Evolutionary conservation across 2,329 filamentous ascomycete genomes (phyloP).

Genomic region (Fusarium cyanostomum): DNA sequence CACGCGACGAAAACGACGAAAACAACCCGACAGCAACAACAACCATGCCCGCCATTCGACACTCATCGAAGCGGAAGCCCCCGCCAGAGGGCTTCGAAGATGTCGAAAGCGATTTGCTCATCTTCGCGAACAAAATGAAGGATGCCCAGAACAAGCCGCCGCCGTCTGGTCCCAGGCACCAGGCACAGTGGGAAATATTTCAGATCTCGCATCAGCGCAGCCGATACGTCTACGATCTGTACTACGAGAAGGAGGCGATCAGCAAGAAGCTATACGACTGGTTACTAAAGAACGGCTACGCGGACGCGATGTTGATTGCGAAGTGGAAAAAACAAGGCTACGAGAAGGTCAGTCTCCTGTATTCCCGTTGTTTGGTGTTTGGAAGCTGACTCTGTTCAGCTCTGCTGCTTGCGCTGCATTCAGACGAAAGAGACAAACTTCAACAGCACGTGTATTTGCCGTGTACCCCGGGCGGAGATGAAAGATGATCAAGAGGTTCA

Average conservation of each 20-base stretch:
- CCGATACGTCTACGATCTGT: constrained; percentile 95
- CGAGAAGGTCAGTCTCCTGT: constrained; percentile 78
- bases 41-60: constrained; percentile 79
- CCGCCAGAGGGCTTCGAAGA: constrained; percentile 88
- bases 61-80: constrained; percentile 79
- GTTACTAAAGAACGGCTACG: constrained; percentile 95
- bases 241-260: constrained; percentile 98
- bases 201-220: constrained; percentile 94
- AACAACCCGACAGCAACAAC: background rate
- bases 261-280: constrained; percentile 92
- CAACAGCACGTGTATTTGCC: constrained; percentile 95
- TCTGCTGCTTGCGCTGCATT: constrained; percentile 95
- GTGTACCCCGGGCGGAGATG: constrained; percentile 87
- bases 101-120: constrained; percentile 85
- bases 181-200: constrained; percentile 96
- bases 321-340: constrained; percentile 99
- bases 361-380: background rate
- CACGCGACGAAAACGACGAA: background rate
- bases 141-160: constrained; percentile 91
- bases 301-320: constrained; percentile 92
- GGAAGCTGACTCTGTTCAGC: constrained; percentile 56
- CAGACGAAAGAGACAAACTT: constrained; percentile 99
- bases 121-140: constrained; percentile 92
- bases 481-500: constrained; percentile 92
- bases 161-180: constrained; percentile 82